A percentile compares a stretch with the other conserved stretches of the same genome.
These are phyloP conservation scores for Fusarium napiforme DNA, from an alignment of 2,329 filamentous ascomycete species.

Conservation along the genomic window DNA sequence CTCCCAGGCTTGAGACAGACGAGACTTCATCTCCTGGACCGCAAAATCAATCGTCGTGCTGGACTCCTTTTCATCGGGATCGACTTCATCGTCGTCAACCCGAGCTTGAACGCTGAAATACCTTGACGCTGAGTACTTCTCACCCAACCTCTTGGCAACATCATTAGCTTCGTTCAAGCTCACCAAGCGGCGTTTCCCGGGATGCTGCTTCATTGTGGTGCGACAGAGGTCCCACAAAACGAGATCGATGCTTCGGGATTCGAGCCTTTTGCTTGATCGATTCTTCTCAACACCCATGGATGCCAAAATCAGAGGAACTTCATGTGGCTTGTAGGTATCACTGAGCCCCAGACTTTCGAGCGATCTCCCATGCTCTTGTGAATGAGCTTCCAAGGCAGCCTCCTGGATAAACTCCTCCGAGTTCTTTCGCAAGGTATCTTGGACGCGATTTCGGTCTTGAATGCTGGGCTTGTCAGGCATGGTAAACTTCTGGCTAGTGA, in stretches of 20 bases:
- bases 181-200: slow-evolving; percentile 60
- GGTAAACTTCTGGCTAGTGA: slow-evolving; percentile 54
- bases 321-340: slow-evolving; percentile 42
- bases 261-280: slow-evolving; percentile 5
- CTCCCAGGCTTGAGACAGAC: slow-evolving; percentile 35
- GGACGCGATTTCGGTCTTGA: neutral
- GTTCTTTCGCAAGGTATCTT: neutral
- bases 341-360: slow-evolving; percentile 44
- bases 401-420: slow-evolving; percentile 30
- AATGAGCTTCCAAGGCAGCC: slow-evolving; percentile 14
- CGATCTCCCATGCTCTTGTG: slow-evolving; percentile 30
- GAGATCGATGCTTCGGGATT: slow-evolving; percentile 17
- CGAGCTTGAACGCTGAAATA: slow-evolving; percentile 52
- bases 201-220: slow-evolving; percentile 46
- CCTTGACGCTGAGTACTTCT: slow-evolving; percentile 55
- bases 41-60: slow-evolving; percentile 47
- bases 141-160: slow-evolving; percentile 65
- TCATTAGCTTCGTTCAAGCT: slow-evolving; percentile 68
- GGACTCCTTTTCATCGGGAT: slow-evolving; percentile 34
- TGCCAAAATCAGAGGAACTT: slow-evolving; percentile 42
- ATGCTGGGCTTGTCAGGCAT: slow-evolving; percentile 27
- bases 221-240: slow-evolving; percentile 51
- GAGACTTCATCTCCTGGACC: slow-evolving; percentile 33
- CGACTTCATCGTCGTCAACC: slow-evolving; percentile 33
- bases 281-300: slow-evolving; percentile 43